Base-by-base conservation (phyloP, 169 alveolate species). In the Eimeria acervulina region DNA sequence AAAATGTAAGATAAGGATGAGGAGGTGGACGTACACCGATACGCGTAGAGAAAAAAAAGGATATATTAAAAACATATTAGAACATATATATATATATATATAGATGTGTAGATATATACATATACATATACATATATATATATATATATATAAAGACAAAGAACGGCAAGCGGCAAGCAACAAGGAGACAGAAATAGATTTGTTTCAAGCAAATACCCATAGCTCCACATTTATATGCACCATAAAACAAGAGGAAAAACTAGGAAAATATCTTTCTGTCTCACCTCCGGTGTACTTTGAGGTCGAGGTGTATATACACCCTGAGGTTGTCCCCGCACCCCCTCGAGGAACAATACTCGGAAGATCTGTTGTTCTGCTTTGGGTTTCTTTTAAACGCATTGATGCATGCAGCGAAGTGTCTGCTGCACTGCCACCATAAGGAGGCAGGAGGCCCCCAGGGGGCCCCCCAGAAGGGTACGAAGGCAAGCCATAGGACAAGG, bases 391-490 rank as follows among this genome's bases (percentile, higher is more conserved):
- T 42, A 31, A 31, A 12, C 87, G 61, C 15, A 76, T 4, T 12
- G 87, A 76, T 36, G 61, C 87, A 76, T 76, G 87, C 47, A 76
- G 12, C 31, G 59, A 6, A 21, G 33, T 76, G 23, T 76, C 87
- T 38, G 36, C 55, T 19, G 87, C 3, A 42, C 36, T 76, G 47
- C 38, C 36, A n/a, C 87, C 61, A 19, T 6, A 68, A 7, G 81
- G 81, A 13, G 81, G 81, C 47, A 68, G 81, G 33, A 68, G 42
- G 66, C 55, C 55, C 55, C 55, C 55, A 47, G 12, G 55, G 21
- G 81, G 81, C 21, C 36, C 42, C 81, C 81, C 81, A 7, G 81
- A 68, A n/a, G 81, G 81, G 81, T 68, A 68, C 47, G 38, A 31
- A 10, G 81, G 81, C 81, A 68, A 1, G 38, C 87, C 87, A 42